Conservation (phyloP, 306 rosid genomes). For the Amphicarpaea edgeworthii region DNA sequence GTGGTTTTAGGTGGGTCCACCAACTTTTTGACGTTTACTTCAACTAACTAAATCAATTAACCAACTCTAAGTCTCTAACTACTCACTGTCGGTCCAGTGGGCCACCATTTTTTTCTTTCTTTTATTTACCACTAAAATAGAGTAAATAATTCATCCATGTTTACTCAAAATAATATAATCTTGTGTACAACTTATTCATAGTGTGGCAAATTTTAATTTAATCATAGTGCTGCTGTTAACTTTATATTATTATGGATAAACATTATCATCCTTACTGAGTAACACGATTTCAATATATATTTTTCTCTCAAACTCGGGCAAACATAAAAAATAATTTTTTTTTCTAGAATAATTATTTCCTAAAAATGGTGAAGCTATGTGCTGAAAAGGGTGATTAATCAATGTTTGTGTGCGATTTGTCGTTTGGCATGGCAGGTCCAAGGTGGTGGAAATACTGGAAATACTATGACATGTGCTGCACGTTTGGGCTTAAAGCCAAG, state of each 20-base stretch:
- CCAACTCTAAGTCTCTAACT: neutral
- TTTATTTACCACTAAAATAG: neutral
- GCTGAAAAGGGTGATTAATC: slow-evolving; percentile 27
- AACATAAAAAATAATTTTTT: neutral
- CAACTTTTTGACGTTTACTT: slow-evolving; percentile 7
- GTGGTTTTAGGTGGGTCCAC: neutral
- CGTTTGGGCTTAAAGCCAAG: slow-evolving; percentile 88
- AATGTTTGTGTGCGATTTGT: slow-evolving; percentile 29
- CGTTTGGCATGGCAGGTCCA: slow-evolving; percentile 63
- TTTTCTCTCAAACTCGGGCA: neutral
- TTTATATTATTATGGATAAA: neutral
- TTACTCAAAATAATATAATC: neutral
- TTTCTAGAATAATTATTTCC: neutral
- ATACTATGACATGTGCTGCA: slow-evolving; percentile 84
- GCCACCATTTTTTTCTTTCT: neutral
- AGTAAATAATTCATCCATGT: neutral
- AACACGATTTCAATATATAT: neutral
- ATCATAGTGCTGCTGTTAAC: neutral
- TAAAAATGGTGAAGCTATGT: neutral
- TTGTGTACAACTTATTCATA: neutral
- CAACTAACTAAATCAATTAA: neutral
- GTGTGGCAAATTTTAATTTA: neutral
- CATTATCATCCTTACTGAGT: neutral
- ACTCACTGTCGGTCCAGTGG: neutral
- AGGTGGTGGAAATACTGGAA: slow-evolving; percentile 92